phyloP scores from a whole-genome alignment of 352 stramenopile species.

The Plasmopara muralis region DNA sequence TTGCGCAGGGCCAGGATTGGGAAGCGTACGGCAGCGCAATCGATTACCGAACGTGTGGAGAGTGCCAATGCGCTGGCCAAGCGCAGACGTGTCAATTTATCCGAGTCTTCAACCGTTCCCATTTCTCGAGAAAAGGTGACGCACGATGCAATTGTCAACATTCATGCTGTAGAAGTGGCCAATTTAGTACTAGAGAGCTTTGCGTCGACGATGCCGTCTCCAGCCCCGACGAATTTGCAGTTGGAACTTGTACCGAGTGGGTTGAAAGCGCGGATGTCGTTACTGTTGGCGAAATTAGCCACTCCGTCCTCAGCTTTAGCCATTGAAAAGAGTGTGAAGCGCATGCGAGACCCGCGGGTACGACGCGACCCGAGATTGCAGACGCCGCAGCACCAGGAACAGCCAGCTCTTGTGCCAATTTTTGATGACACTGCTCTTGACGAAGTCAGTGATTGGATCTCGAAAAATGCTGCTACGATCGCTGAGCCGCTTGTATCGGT shows the following conservation, averaged over 20 bases:
- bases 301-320: slow-evolving; percentile 75
- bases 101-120: slow-evolving; percentile 17
- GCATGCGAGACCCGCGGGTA: slow-evolving; percentile 59
- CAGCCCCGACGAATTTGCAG: slow-evolving; percentile 42
- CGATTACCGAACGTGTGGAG: slow-evolving; percentile 52
- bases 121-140: slow-evolving; percentile 38
- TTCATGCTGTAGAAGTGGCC: slow-evolving; percentile 59
- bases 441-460: slow-evolving; percentile 71
- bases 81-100: slow-evolving; percentile 32
- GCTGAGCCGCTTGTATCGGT: slow-evolving; percentile 75
- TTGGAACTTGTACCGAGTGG: slow-evolving; percentile 65
- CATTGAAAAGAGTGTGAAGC: slow-evolving; percentile 59
- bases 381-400: slow-evolving; percentile 28
- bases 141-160: slow-evolving; percentile 67
- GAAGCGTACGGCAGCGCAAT: slow-evolving; percentile 57
- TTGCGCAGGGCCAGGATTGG: slow-evolving; percentile 56
- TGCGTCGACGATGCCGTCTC: slow-evolving; percentile 41
- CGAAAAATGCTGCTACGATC: slow-evolving; percentile 69
- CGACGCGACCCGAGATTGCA: slow-evolving; percentile 36
- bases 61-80: slow-evolving; percentile 50
- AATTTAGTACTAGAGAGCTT: slow-evolving; percentile 71
- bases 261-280: slow-evolving; percentile 60
- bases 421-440: slow-evolving; percentile 64
- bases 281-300: slow-evolving; percentile 48
- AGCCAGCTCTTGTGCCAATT: slow-evolving; percentile 49